These are phyloP conservation scores for Helotiales sp. DNA, from an alignment of 2,329 filamentous ascomycete genomes.

Conservation along the genomic window DNA sequence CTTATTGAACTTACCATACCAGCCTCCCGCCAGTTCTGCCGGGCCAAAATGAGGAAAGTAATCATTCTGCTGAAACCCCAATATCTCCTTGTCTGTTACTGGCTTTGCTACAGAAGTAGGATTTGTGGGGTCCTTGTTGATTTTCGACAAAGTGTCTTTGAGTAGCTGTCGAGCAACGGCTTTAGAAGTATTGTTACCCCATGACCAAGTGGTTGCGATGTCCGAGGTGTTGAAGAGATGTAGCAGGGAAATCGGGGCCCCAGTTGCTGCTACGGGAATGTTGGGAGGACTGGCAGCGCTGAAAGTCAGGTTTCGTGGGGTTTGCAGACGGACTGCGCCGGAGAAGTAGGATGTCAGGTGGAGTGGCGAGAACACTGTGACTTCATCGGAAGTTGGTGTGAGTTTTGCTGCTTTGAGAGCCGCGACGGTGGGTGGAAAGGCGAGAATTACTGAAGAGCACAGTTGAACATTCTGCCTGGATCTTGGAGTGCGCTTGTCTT, in stretches of 20 bases:
- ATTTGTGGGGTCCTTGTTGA: conserved; percentile 12
- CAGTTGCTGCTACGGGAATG: conserved; percentile 1
- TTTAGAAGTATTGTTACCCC: conserved; percentile 6
- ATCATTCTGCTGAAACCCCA: conserved; percentile 12
- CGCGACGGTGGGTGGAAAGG: conserved; percentile 17
- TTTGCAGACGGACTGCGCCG: conserved; percentile 12
- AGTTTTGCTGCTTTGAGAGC: conserved; percentile 13
- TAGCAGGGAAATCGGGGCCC: conserved; percentile 5
- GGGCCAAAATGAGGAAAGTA: conserved; percentile 17
- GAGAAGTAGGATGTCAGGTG: conserved; percentile 10
- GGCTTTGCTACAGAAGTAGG: neutral
- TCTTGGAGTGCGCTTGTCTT: neutral
- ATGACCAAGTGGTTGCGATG: conserved; percentile 18
- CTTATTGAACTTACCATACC: conserved; percentile 15
- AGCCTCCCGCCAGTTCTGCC: conserved; percentile 9
- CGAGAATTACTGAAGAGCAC: conserved; percentile 14
- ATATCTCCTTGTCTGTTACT: conserved; percentile 10
- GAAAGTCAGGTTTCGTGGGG: conserved; percentile 9
- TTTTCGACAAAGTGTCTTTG: conserved; percentile 7
- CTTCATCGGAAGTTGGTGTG: neutral
- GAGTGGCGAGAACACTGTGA: conserved; percentile 6
- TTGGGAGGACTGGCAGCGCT: conserved; percentile 10
- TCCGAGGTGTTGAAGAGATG: neutral
- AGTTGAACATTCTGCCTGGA: neutral
- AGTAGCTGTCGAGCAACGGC: neutral